Evolutionary conservation across 1,284 basidiomycete species (phyloP), one percentile per base, ranked within the genome.

Genomic region (Anthracocystis setariae): DNA sequence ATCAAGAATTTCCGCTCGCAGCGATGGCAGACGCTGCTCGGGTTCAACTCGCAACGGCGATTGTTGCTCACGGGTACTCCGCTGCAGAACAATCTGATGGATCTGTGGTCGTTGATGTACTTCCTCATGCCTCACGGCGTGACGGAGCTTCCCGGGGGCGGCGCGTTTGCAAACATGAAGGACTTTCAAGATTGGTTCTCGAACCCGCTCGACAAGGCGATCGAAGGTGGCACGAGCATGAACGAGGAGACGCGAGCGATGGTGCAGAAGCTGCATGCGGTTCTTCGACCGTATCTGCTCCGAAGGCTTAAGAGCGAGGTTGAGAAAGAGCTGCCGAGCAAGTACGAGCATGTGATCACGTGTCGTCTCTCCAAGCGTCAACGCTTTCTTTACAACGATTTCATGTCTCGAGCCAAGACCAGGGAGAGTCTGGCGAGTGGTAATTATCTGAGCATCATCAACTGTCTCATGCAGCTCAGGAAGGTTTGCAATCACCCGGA

Each of bases 1-100:
- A 96, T 98, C 89, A 97, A 97, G 85, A 98, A 97, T 84, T 97
- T 96, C 85, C 90, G 91, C 73, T 93, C 91, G 0, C 93, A 97
- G 83, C 88, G 94, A 46, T 97, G 94, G 94, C 93, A 94, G 81
- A 94, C 90, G 13, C 84, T 98, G 27, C 86, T 97, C n/a, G 92
- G 93, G 86, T 96, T 97, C 85, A 90, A 92, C 49, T 92, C 93
- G 4, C 91, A 92, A 77, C 89, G 92, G 27, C 89, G 94, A 8
- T 84, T 98, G 18, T 86, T 97, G 48, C 85, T 98, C 49, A 98
- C 94, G 0, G 94, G 94, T 1, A 98, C 94, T 0, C 94, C 94
- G 0, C 86, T 98, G 48, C 94, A 98, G 84, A 97, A 98, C 81
- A 97, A 97, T 70, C 84, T 97, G 45, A 96, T 94, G 66, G 94